Conservation (phyloP, 1,284 basidiomycete genomes). For the Meripilus lineatus region DNA sequence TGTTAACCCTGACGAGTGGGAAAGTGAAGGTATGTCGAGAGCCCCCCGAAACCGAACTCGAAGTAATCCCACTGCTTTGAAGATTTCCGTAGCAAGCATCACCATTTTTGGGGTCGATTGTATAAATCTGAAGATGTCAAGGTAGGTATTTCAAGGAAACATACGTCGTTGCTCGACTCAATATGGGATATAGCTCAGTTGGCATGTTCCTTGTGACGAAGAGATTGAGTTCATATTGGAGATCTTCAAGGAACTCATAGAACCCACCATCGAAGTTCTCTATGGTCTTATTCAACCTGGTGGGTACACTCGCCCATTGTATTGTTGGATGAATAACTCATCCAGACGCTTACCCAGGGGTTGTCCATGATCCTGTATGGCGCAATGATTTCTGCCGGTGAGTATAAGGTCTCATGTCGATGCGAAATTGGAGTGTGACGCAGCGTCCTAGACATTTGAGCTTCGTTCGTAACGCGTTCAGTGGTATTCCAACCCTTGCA, state of each 20-base stretch:
- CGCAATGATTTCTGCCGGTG: slow-evolving; percentile 87
- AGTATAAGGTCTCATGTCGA: slow-evolving; percentile 15
- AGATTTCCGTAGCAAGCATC: slow-evolving; percentile 74
- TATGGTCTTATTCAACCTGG: slow-evolving; percentile 56
- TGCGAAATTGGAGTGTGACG: slow-evolving; percentile 4
- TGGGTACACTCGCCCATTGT: slow-evolving; percentile 20
- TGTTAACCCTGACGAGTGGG: slow-evolving; percentile 78
- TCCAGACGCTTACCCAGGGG: slow-evolving; percentile 22
- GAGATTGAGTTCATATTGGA: slow-evolving; percentile 79
- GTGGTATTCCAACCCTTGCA: slow-evolving; percentile 60
- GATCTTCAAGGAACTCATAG: slow-evolving; percentile 69
- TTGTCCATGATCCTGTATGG: slow-evolving; percentile 62
- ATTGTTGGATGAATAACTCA: slow-evolving; percentile 1
- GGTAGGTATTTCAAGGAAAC: no score
- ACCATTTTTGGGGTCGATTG: slow-evolving; percentile 75
- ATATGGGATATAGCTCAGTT: slow-evolving; percentile 72
- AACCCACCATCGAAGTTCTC: slow-evolving; percentile 59
- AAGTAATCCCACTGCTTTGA: slow-evolving; percentile 1
- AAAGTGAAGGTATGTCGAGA: slow-evolving; percentile 53
- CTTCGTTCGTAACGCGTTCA: slow-evolving; percentile 63
- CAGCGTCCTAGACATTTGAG: slow-evolving; percentile 47
- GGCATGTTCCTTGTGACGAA: slow-evolving; percentile 65
- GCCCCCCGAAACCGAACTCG: no score
- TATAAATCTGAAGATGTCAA: slow-evolving; percentile 55
- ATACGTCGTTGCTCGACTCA: no score